These are phyloP conservation scores for Pinus tabuliformis DNA, from an alignment of 75 land plant genomes.

Conservation along the genomic window DNA sequence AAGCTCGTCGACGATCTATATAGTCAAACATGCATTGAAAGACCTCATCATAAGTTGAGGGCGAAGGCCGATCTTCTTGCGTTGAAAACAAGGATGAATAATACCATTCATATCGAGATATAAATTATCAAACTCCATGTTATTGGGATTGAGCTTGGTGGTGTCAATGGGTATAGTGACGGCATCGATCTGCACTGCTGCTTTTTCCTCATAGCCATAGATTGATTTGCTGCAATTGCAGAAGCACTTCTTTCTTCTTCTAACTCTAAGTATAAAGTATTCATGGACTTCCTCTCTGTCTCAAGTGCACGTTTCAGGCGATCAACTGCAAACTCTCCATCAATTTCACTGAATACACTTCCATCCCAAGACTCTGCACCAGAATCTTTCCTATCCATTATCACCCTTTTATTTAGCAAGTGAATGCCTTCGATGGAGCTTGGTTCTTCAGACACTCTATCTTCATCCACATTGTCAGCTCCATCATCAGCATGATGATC, in stretches of 20 bases:
- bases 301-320: constrained; percentile 41
- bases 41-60: too few relatives aligned
- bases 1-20: too few relatives aligned
- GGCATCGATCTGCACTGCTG: neutral
- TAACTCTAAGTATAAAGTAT: constrained; percentile 55
- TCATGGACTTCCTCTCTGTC: constrained; percentile 39
- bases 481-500: constrained; percentile 12
- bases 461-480: constrained; percentile 40
- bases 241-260: constrained; percentile 81
- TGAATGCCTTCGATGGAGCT: constrained; percentile 27
- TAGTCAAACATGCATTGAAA: too few relatives aligned
- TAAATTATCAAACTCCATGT: too few relatives aligned
- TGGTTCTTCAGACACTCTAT: constrained; percentile 55
- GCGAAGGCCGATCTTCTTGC: too few relatives aligned
- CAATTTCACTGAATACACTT: constrained; percentile 51
- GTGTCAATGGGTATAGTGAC: too few relatives aligned
- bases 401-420: constrained; percentile 23
- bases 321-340: constrained; percentile 34
- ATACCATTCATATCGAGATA: too few relatives aligned
- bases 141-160: too few relatives aligned
- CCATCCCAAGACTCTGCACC: constrained; percentile 57
- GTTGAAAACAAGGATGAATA: too few relatives aligned
- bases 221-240: constrained; percentile 70
- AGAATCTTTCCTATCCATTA: constrained; percentile 37
- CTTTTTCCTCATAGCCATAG: constrained; percentile 91